Conservation (phyloP, 805 yeast genomes). For the Kuraishia cidri region DNA sequence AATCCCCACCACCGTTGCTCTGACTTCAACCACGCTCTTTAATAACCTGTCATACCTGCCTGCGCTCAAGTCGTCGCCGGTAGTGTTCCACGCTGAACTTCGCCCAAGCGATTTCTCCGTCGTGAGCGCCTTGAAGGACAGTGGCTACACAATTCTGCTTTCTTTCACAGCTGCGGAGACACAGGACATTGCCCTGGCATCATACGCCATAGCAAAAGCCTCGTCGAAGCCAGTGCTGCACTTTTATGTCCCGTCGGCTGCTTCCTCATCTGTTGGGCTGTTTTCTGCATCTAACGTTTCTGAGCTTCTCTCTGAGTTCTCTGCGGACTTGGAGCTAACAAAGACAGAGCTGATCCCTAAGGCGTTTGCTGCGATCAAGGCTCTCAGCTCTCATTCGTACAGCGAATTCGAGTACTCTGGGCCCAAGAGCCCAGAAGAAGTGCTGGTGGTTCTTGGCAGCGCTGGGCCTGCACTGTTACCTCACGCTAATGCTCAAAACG, state of each 20-base stretch:
- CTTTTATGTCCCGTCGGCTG: conserved; percentile 26
- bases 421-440: conserved; percentile 30
- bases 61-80: conserved; percentile 27
- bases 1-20: conserved; percentile 33
- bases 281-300: conserved; percentile 7
- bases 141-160: conserved; percentile 53
- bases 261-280: conserved; percentile 4
- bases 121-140: conserved; percentile 66
- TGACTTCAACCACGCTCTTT: conserved; percentile 45
- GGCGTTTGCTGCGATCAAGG: conserved; percentile 20
- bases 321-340: conserved; percentile 6
- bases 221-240: conserved; percentile 58
- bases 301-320: neutral
- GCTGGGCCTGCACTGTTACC: conserved; percentile 32
- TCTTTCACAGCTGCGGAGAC: conserved; percentile 55
- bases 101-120: conserved; percentile 56
- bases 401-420: conserved; percentile 34
- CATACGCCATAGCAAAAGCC: conserved; percentile 46
- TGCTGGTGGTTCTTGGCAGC: conserved; percentile 59
- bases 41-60: conserved; percentile 51
- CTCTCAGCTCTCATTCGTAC: conserved; percentile 18
- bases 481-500: conserved; percentile 15
- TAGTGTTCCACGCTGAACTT: conserved; percentile 56
- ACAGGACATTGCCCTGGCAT: conserved; percentile 41
- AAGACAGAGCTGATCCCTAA: conserved; percentile 18